phyloP scores from a whole-genome alignment of 352 stramenopile genomes.

The Phytophthora ohioensis region DNA sequence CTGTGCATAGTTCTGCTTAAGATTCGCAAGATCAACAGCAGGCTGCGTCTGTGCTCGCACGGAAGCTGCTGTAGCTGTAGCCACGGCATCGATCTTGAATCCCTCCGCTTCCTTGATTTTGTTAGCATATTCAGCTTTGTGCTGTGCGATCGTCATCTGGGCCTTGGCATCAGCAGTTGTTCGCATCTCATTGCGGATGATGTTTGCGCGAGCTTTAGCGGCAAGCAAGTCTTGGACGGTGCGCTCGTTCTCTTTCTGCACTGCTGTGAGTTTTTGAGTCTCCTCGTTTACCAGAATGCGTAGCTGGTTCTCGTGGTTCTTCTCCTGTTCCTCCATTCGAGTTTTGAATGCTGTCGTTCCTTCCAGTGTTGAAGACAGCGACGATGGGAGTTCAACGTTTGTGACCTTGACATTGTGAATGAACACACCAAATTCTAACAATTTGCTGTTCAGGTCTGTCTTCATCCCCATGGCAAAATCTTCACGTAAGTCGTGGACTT shows the following conservation, averaged over 20 bases:
- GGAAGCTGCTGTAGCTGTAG: slow-evolving; percentile 56
- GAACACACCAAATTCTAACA: slow-evolving; percentile 77
- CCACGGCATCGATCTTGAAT: slow-evolving; percentile 70
- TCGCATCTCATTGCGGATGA: slow-evolving; percentile 82
- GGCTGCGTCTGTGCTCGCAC: slow-evolving; percentile 69
- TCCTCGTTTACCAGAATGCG: slow-evolving; percentile 87
- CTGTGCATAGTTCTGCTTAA: slow-evolving; percentile 71
- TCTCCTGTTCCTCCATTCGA: slow-evolving; percentile 90
- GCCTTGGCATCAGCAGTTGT: slow-evolving; percentile 79
- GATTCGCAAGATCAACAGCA: slow-evolving; percentile 59
- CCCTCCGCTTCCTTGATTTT: slow-evolving; percentile 77
- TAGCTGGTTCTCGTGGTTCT: slow-evolving; percentile 90
- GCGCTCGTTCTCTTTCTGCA: slow-evolving; percentile 85
- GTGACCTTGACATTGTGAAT: slow-evolving; percentile 92
- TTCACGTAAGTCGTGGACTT: slow-evolving; percentile 82
- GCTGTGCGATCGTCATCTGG: slow-evolving; percentile 74
- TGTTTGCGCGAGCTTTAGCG: slow-evolving; percentile 68
- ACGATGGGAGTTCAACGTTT: slow-evolving; percentile 73
- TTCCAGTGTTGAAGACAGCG: slow-evolving; percentile 78
- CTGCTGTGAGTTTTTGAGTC: slow-evolving; percentile 80
- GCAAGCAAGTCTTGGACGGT: slow-evolving; percentile 78
- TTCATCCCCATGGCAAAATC: slow-evolving; percentile 88
- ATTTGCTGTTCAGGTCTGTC: slow-evolving; percentile 81
- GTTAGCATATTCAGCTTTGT: slow-evolving; percentile 61
- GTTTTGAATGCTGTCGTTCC: slow-evolving; percentile 89